Evolutionary conservation across 1,284 basidiomycete species (phyloP), one percentile per base, ranked within the genome.

Genomic region (Ceratobasidium sp.): DNA sequence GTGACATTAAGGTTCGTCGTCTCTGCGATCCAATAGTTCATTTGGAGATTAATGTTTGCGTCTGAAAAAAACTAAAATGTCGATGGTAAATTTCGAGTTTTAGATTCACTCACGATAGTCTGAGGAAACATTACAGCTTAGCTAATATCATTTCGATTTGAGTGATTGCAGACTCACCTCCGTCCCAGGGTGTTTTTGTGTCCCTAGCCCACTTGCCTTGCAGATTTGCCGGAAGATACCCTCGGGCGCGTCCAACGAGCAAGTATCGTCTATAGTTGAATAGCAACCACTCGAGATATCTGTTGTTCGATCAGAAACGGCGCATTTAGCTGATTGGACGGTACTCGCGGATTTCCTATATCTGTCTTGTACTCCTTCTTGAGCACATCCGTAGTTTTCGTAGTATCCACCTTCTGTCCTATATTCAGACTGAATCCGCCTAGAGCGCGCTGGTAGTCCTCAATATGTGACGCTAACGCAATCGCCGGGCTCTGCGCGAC

Each of bases 1-100:
- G 89, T 87, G 20, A 92, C 88, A 80, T 92, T 86, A 80, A 94
- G 85, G 79, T 89, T 89, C 9, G 90, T 92, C 85, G 90, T 89
- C 82, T 94, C 92, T 5, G 92, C 92, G 77, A 87, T 87, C 93
- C 93, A 94, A 82, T 93, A 93, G 82, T 93, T 94, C 93, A 93
- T 94, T 83, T 94, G 93, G 58, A 92, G 86, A 80, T 94, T 94
- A 79, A 94, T 92, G 80, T 94, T 93, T 28, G 92, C 88, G 82
- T 94, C 92, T 93, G 51, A 6, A 68, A 15, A n/a, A 18, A 6
- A 42, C 28, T 64, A 33, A 6, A 10, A 64, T 44, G 13, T n/a
- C 6, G 23, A 64, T n/a, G 9, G 56, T 28, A 7, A 23, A 63
- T 26, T 44, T 2, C 13, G 26, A 26, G 18, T 26, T 7, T 40